These are phyloP conservation scores for Starmerella bacillaris DNA, from an alignment of 805 yeast genomes.

Conservation along the genomic window DNA sequence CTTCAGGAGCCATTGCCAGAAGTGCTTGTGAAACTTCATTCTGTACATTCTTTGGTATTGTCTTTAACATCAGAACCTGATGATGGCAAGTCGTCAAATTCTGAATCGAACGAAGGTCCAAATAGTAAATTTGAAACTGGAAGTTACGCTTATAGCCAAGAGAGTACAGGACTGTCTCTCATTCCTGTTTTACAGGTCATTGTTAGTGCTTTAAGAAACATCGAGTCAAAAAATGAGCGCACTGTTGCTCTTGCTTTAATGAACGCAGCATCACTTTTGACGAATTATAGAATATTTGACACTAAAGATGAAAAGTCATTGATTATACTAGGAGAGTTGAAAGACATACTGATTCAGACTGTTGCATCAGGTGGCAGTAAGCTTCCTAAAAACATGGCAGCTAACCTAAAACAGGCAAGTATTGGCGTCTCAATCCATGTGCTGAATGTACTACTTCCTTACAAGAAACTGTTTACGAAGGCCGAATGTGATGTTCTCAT, in stretches of 20 bases:
- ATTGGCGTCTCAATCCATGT: slow-evolving; percentile 31
- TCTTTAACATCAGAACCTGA: background rate
- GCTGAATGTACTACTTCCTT: slow-evolving; percentile 37
- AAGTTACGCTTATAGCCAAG: too few species aligned
- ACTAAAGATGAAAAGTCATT: slow-evolving; percentile 20
- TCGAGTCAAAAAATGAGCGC: slow-evolving; percentile 38
- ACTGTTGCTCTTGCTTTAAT: slow-evolving; percentile 43
- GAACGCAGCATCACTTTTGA: slow-evolving; percentile 31
- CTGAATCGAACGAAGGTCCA: too few species aligned
- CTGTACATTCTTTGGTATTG: slow-evolving; percentile 22
- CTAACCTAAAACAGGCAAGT: slow-evolving; percentile 24
- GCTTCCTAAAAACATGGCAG: slow-evolving; percentile 2
- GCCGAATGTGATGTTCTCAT: slow-evolving; percentile 47
- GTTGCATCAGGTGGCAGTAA: slow-evolving; percentile 6
- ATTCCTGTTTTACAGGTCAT: slow-evolving; percentile 34
- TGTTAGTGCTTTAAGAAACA: slow-evolving; percentile 29
- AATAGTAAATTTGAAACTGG: too few species aligned
- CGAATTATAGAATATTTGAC: slow-evolving; percentile 33
- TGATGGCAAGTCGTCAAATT: background rate
- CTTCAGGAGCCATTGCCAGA: slow-evolving; percentile 26
- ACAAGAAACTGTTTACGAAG: slow-evolving; percentile 33
- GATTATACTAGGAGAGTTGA: slow-evolving; percentile 1
- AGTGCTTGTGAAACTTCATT: slow-evolving; percentile 23
- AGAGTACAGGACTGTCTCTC: slow-evolving; percentile 25
- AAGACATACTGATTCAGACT: slow-evolving; percentile 5